Base-by-base conservation (phyloP, 345 rosid species). In the Rhodamnia rubescens region DNA sequence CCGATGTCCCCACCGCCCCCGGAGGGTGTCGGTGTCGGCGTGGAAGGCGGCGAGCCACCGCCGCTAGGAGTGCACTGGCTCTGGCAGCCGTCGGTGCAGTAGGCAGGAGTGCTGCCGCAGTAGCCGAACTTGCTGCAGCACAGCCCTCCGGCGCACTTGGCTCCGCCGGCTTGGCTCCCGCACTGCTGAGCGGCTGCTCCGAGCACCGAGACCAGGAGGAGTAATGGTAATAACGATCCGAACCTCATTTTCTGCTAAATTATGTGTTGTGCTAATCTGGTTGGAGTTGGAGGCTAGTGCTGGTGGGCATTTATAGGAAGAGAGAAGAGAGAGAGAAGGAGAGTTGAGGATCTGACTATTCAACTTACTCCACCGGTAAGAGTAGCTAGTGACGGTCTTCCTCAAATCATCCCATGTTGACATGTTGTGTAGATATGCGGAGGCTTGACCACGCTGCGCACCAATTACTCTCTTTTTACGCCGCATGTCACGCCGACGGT, bases 51-150 rank as follows among this genome's bases (percentile, higher is more conserved):
- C 16, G 53, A 52, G 16, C 53, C 53, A 5, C 53, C 53, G 18
- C 57, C 26, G 5, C 58, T 55, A 8, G 58, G 11, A 8, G 26
- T 21, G 11, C 58, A 55, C n/a, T 55, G 58, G 58, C n/a, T 55
- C 58, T 55, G 58, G 58, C n/a, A 55, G 58, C 58, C 58, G 4
- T 7, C 26, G 21, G 50, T 15, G 7, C 84, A 82, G 24, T 82
- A 82, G 42, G 54, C 84, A 8, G 84, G 50, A 1, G 44, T 16
- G 84, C 57, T 50, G 13, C 84, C 84, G 20, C 84, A 82, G 57
- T 82, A 82, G 61, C 84, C 84, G 61, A 13, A 82, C 54, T 32
- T 20, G 84, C 84, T 82, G 36, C 84, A 82, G 84, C 84, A 82
- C 42, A 50, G 84, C 84, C 84, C 84, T 14, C 57, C 57, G 5